phyloP scores from a whole-genome alignment of 1,284 basidiomycete genomes.

The Fomitopsis betulina region DNA sequence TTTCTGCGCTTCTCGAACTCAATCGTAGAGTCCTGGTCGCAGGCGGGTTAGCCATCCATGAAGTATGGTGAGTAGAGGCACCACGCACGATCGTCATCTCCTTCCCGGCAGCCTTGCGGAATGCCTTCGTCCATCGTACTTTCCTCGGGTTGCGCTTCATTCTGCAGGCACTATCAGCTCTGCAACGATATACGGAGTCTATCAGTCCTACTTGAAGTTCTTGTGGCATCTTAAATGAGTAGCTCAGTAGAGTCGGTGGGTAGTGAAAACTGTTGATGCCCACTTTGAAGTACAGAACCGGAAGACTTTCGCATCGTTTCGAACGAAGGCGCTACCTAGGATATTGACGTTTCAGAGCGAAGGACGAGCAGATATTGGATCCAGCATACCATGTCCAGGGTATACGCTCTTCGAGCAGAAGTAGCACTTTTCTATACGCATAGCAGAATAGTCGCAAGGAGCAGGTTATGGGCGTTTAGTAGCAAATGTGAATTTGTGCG shows the following conservation, averaged over 20 bases:
- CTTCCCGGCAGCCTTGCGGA: conserved; percentile 97
- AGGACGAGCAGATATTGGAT: conserved; percentile 10
- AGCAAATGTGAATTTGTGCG: neutral
- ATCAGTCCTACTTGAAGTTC: conserved; percentile 82
- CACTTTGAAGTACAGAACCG: conserved; percentile 96
- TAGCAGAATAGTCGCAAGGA: conserved; percentile 23
- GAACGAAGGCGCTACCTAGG: conserved; percentile 87
- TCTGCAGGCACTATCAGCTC: conserved; percentile 36
- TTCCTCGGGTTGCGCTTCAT: conserved; percentile 99
- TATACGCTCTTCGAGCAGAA: conserved; percentile 95
- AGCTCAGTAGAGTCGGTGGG: conserved; percentile 4
- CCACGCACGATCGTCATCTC: conserved; percentile 94
- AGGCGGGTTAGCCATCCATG: neutral
- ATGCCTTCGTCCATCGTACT: conserved; percentile 99
- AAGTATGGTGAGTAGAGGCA: neutral
- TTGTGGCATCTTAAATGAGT: conserved; percentile 77
- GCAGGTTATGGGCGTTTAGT: neutral
- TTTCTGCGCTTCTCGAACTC: conserved; percentile 99
- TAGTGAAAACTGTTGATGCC: conserved; percentile 22
- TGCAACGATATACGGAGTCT: neutral
- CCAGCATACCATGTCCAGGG: conserved; percentile 79
- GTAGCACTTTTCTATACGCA: conserved; percentile 89
- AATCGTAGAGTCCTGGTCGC: conserved; percentile 89
- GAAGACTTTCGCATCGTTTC: conserved; percentile 96
- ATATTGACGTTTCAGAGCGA: neutral